Percentiles rank a stretch among this genome's conserved stretches.
Evolutionary conservation across 306 rosid genomes (phyloP).

Genomic region (Erythrophleum fordii): DNA sequence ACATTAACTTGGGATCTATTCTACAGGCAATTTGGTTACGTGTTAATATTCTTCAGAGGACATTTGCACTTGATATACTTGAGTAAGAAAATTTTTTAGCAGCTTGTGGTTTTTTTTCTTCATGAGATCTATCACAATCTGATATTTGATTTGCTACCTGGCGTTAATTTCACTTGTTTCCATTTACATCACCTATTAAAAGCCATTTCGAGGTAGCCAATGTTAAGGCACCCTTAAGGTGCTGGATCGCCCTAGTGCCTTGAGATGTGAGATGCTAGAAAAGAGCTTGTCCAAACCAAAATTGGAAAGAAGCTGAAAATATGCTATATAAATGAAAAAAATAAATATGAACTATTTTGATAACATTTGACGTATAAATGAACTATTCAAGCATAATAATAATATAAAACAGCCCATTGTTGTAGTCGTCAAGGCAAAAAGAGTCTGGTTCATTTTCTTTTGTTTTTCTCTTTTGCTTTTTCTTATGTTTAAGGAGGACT

Average conservation of each 20-base stretch:
- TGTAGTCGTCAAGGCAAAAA: background rate
- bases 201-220: background rate
- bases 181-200: background rate
- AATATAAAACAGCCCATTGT: background rate
- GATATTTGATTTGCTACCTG: constrained; percentile 30
- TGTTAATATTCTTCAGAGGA: constrained; percentile 71
- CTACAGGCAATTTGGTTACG: constrained; percentile 87
- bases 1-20: constrained; percentile 41
- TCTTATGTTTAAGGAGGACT: background rate
- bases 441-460: background rate
- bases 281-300: background rate
- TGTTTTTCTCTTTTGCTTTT: background rate
- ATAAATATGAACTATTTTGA: background rate
- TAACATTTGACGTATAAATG: background rate
- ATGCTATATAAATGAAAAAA: background rate
- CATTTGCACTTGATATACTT: constrained; percentile 94
- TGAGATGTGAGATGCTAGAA: background rate
- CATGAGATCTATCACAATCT: constrained; percentile 9
- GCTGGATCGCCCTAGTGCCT: too few species aligned
- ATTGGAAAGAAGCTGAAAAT: background rate
- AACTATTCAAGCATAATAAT: background rate
- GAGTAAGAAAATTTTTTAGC: constrained; percentile 71
- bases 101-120: constrained; percentile 29
- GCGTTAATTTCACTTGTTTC: constrained; percentile 25
- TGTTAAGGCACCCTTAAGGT: too few species aligned